phyloP scores from a whole-genome alignment of 495 filamentous ascomycete genomes.

The Penicillium steckii region DNA sequence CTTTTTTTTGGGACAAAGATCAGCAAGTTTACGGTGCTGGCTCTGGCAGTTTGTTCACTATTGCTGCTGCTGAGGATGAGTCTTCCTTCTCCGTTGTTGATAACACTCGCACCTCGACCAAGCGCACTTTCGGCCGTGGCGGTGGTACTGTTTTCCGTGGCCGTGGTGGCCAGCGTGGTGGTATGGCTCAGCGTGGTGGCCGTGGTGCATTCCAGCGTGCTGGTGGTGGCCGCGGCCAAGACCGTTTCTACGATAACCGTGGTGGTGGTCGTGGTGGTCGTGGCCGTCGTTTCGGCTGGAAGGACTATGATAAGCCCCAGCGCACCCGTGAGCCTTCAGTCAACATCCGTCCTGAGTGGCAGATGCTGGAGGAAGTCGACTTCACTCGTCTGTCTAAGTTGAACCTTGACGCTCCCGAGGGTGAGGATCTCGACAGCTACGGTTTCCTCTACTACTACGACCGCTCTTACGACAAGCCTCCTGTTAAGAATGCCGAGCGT shows the following conservation, averaged over 20 bases:
- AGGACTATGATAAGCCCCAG: constrained; percentile 97
- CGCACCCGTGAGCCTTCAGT: constrained; percentile 93
- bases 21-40: constrained; percentile 97
- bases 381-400: constrained; percentile 93
- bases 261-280: constrained; percentile 51
- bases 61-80: constrained; percentile 91
- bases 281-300: constrained; percentile 93
- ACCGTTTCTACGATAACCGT: constrained; percentile 63
- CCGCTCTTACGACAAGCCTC: constrained; percentile 85
- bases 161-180: constrained; percentile 64
- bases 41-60: constrained; percentile 78
- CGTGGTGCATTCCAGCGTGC: constrained; percentile 66
- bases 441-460: constrained; percentile 99
- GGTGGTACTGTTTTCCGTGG: constrained; percentile 86
- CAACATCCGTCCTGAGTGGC: constrained; percentile 92
- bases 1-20: constrained; percentile 51
- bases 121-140: constrained; percentile 84
- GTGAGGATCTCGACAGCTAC: constrained; percentile 92
- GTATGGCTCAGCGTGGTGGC: constrained; percentile 44
- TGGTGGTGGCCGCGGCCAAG: constrained; percentile 65
- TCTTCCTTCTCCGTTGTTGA: constrained; percentile 97
- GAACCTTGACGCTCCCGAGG: constrained; percentile 89
- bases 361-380: constrained; percentile 95
- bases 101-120: constrained; percentile 79
- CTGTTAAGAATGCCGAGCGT: constrained; percentile 82